Conservation (phyloP, 352 stramenopile genomes). For the Phytophthora fragariae region DNA sequence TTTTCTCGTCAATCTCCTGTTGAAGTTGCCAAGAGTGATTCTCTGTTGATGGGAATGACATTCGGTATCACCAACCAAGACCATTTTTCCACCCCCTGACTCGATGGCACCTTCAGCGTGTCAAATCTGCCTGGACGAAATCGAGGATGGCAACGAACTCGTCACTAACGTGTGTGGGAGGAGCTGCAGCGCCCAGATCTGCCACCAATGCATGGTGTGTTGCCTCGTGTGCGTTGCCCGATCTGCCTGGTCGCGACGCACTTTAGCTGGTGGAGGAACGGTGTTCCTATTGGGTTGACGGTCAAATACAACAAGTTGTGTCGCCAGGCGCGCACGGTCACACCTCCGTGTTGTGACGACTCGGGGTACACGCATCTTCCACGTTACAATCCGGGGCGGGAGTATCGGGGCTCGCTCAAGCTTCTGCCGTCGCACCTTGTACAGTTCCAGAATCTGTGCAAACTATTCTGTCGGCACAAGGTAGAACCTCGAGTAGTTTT, state of each 20-base stretch:
- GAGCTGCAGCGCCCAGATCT: conserved; percentile 33
- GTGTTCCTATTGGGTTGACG: not conserved
- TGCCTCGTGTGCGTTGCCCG: conserved; percentile 42
- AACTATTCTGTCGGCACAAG: conserved; percentile 31
- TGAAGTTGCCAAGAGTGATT: too few species aligned
- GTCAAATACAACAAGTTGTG: conserved; percentile 33
- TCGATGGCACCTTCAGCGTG: conserved; percentile 29
- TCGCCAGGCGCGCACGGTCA: conserved; percentile 30
- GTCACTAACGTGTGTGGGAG: conserved; percentile 21
- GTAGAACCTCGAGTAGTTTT: conserved; percentile 27
- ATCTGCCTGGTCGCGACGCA: conserved; percentile 32
- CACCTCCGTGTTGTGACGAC: conserved; percentile 41
- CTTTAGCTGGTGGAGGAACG: conserved; percentile 26
- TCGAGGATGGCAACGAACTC: conserved; percentile 11
- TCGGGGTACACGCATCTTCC: conserved; percentile 48
- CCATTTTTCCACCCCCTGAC: not conserved
- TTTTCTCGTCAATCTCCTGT: too few species aligned
- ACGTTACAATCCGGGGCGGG: not conserved
- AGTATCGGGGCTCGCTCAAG: not conserved
- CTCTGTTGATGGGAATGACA: too few species aligned
- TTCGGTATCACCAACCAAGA: too few species aligned
- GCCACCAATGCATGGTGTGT: conserved; percentile 34
- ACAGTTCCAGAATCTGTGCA: conserved; percentile 26
- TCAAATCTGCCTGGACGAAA: conserved; percentile 49
- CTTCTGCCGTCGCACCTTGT: conserved; percentile 21